Conservation (phyloP, 2,329 filamentous ascomycete genomes). For the Corinectria fuckeliana region DNA sequence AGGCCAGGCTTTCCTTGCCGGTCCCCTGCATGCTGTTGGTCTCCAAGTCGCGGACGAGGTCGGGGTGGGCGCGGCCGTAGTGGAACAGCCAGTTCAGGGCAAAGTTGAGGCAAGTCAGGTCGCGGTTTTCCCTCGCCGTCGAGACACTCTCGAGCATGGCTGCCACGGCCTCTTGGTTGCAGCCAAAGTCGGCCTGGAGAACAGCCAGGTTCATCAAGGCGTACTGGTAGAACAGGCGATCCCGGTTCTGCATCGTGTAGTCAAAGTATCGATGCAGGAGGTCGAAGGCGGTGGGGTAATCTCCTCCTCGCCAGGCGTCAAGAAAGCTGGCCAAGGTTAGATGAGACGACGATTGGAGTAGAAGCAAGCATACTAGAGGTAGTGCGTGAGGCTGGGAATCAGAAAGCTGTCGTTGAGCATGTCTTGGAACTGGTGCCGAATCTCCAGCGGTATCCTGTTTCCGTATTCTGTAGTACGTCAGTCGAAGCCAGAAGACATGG, state of each 20-base stretch:
- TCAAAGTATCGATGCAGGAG: slow-evolving; percentile 95
- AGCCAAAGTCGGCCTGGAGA: slow-evolving; percentile 93
- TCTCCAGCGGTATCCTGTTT: slow-evolving; percentile 75
- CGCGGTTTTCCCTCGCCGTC: slow-evolving; percentile 91
- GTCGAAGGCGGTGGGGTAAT: slow-evolving; percentile 90
- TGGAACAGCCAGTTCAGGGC: slow-evolving; percentile 96
- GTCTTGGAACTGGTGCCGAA: slow-evolving; percentile 73
- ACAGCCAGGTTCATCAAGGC: slow-evolving; percentile 92
- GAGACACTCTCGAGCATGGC: slow-evolving; percentile 95
- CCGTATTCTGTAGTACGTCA: slow-evolving; percentile 65
- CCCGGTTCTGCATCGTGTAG: slow-evolving; percentile 86
- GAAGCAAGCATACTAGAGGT: slow-evolving; percentile 63
- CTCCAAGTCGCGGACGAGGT: slow-evolving; percentile 72
- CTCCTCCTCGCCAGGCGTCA: slow-evolving; percentile 89
- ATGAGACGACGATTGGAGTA: neutral
- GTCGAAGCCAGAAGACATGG: slow-evolving; percentile 1
- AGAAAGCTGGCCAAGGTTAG: slow-evolving; percentile 68
- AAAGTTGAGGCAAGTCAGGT: slow-evolving; percentile 92
- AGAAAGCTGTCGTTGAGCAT: slow-evolving; percentile 71
- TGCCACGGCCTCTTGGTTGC: slow-evolving; percentile 85
- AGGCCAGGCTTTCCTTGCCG: slow-evolving; percentile 81
- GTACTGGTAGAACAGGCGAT: slow-evolving; percentile 91
- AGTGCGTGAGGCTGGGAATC: slow-evolving; percentile 77
- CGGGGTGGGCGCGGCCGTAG: slow-evolving; percentile 84
- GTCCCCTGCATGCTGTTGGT: slow-evolving; percentile 77